Base-by-base conservation (phyloP, 2,329 filamentous ascomycete genomes). In the Rhynchosporium secalis region DNA sequence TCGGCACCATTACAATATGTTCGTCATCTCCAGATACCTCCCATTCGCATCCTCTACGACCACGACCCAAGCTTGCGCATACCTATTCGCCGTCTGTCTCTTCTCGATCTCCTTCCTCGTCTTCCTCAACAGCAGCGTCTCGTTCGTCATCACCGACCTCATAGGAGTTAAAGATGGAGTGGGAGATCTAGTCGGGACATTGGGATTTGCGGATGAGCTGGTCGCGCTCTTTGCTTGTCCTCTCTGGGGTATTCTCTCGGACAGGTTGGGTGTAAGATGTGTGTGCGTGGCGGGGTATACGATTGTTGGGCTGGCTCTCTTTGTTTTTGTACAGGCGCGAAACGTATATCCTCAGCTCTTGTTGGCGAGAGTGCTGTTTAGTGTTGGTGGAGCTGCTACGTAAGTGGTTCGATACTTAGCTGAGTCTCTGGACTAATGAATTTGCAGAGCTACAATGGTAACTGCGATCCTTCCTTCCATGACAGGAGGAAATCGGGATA, bases 261-360 rank as follows among this genome's bases (percentile, higher is more conserved):
- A 95, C 75, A 83, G 90, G 36, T 78, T 92, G 52, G 91, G 91
- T 63, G 90, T 94, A 64, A 80, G 90, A 70, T 83, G 83, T 78
- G 86, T 89, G 28, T 85, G 85, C 67, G 89, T 92, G 29, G 76
- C 89, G 45, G 95, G 95, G 7, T 99, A 97, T 74, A 76, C 83
- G 29, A 84, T 97, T 68, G 89, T 98, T 60, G 92, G 89, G 0
- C 66, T 92, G 12, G 85, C 91, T 26, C 77, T 99, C 64, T 83
- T 89, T 51, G 75, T 92, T 13, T 91, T 96, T 71, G 93, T 97
- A 31, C 91, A 96, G 80, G 91, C 91, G 33, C 82, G 80, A 69
- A 92, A 93, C 76, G 86, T 97, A 8, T 97, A 96, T 76, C 94
- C 95, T 9, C 88, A 96, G 74, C 80, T 99, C 68, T 79, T 98